A percentile compares a stretch with the other conserved stretches of the same genome.
Conservation (phyloP, 192 early-diverging fungal species). For the Coemansia sp. region DNA sequence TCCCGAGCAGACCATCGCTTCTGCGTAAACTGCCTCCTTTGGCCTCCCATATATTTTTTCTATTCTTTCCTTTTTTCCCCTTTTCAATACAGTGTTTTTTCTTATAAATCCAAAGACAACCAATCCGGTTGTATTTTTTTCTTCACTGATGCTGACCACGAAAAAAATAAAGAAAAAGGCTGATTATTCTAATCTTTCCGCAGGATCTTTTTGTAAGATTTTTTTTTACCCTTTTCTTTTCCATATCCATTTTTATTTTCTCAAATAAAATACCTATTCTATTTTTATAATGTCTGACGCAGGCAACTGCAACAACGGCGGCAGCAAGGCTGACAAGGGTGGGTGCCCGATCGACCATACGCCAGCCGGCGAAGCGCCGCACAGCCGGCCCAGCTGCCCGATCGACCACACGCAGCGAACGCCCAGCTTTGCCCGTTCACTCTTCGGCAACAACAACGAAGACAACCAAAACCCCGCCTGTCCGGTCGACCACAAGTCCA, state of each 20-base stretch:
- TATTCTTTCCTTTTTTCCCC: neutral
- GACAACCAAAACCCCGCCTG: conserved; percentile 29
- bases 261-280: neutral
- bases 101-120: neutral
- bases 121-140: too few species aligned
- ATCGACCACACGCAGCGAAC: conserved; percentile 25
- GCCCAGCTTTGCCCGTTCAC: conserved; percentile 30
- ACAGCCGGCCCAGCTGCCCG: conserved; percentile 25
- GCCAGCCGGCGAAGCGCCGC: conserved; percentile 15
- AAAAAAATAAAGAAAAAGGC: too few species aligned
- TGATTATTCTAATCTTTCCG: neutral
- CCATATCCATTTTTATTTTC: neutral
- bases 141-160: too few species aligned
- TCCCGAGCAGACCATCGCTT: conserved; percentile 50
- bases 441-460: conserved; percentile 8
- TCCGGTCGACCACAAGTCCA: conserved; percentile 57
- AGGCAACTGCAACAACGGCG: neutral
- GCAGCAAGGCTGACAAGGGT: neutral
- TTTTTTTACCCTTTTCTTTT: neutral
- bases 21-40: conserved; percentile 10
- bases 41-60: neutral
- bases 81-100: neutral
- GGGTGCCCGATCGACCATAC: conserved; percentile 30
- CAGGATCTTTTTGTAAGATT: too few species aligned
- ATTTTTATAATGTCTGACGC: neutral